Conservation (phyloP, 805 yeast species). For the Ascoidea tarda region DNA sequence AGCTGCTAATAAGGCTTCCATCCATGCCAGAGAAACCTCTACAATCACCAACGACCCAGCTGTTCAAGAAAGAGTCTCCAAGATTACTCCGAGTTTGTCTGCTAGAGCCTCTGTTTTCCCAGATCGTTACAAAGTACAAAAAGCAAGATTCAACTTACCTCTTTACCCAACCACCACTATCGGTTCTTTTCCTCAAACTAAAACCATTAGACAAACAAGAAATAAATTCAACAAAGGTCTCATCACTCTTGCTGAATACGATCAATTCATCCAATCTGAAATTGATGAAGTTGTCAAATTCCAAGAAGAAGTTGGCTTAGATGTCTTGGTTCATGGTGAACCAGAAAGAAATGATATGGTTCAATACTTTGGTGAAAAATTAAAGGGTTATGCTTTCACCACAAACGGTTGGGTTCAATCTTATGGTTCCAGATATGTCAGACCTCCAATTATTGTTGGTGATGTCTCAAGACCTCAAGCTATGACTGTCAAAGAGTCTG, state of each 20-base stretch:
- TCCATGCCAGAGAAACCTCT: constrained; percentile 76
- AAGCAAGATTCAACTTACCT: constrained; percentile 82
- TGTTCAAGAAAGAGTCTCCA: constrained; percentile 77
- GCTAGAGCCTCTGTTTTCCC: constrained; percentile 82
- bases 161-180: constrained; percentile 99
- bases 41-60: constrained; percentile 82
- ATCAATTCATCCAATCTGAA: constrained; percentile 92
- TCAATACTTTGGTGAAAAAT: constrained; percentile 98
- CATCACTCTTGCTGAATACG: constrained; percentile 89
- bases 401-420: constrained; percentile 99
- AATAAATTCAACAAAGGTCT: constrained; percentile 97
- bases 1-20: constrained; percentile 76
- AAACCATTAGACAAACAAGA: constrained; percentile 97
- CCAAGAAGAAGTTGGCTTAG: constrained; percentile 99
- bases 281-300: constrained; percentile 90
- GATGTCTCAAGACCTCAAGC: constrained; percentile 97
- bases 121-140: constrained; percentile 77
- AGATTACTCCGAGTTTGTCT: constrained; percentile 49
- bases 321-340: constrained; percentile 98
- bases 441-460: constrained; percentile 99
- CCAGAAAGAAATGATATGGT: constrained; percentile 99
- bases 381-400: constrained; percentile 97
- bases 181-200: constrained; percentile 99
- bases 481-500: constrained; percentile 98
- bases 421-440: constrained; percentile 98